A percentile compares a stretch with the other conserved stretches of the same genome.
Evolutionary conservation across 1,139 yeast species (phyloP).

Genomic region (Geotrichum phurueaensis): DNA sequence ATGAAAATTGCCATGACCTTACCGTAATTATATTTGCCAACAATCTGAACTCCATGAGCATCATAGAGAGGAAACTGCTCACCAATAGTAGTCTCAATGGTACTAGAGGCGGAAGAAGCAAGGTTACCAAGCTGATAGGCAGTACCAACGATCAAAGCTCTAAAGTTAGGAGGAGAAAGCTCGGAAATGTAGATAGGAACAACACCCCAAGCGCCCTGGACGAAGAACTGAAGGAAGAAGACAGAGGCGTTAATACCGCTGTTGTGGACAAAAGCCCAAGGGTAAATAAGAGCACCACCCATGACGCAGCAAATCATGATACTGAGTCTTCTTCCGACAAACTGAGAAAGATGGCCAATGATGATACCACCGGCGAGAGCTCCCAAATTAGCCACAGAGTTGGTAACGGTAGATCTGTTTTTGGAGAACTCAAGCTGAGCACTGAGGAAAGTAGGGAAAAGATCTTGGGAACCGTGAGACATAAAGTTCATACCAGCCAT

Average conservation of each 20-base stretch:
- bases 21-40: constrained; percentile 44
- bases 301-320: constrained; percentile 54
- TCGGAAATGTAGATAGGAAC: constrained; percentile 74
- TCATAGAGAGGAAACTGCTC: constrained; percentile 52
- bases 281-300: constrained; percentile 64
- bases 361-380: constrained; percentile 61
- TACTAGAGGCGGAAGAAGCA: constrained; percentile 76
- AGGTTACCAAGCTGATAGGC: constrained; percentile 81
- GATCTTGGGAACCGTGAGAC: constrained; percentile 71
- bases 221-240: constrained; percentile 72
- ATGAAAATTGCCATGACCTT: constrained; percentile 77
- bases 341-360: constrained; percentile 56
- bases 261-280: constrained; percentile 60
- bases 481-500: constrained; percentile 64
- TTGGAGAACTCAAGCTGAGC: constrained; percentile 47
- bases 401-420: constrained; percentile 58
- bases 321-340: constrained; percentile 55
- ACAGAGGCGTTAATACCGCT: constrained; percentile 68
- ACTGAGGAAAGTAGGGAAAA: constrained; percentile 59
- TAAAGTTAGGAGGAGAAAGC: constrained; percentile 67
- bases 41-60: constrained; percentile 25
- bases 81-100: constrained; percentile 74
- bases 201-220: constrained; percentile 88
- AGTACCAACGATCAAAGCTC: constrained; percentile 67
- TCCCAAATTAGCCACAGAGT: constrained; percentile 64